phyloP scores from a whole-genome alignment of 192 early-diverging fungal species.

The Glomus cerebriforme region DNA sequence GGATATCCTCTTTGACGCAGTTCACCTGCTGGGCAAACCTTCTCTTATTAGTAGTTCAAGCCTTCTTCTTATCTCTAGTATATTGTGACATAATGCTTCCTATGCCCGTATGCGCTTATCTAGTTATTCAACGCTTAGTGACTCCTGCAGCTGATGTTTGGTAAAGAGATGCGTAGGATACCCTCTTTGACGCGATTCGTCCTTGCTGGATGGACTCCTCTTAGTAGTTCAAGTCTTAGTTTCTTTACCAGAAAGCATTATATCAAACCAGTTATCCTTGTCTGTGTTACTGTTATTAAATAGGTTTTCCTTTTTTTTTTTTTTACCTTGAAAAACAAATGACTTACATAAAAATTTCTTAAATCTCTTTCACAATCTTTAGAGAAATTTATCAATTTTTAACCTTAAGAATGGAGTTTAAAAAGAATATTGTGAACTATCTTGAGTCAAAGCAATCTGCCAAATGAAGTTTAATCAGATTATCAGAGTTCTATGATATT shows the following conservation, averaged over 20 bases:
- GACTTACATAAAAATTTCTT: background rate
- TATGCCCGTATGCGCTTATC: background rate
- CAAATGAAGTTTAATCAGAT: background rate
- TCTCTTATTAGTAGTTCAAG: constrained; percentile 12
- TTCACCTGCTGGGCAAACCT: background rate
- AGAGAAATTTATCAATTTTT: background rate
- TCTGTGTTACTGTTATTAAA: background rate
- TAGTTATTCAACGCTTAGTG: background rate
- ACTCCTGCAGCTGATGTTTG: constrained; percentile 9
- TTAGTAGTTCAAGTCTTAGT: constrained; percentile 6
- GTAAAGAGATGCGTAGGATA: constrained; percentile 17
- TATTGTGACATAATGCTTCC: background rate
- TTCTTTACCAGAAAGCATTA: constrained; percentile 21
- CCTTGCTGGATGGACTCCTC: background rate
- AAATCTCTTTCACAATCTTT: background rate
- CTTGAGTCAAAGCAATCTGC: constrained; percentile 7
- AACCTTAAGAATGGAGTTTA: constrained; percentile 5
- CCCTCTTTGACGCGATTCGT: constrained; percentile 13
- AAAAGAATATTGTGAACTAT: constrained; percentile 11
- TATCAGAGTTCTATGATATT: background rate
- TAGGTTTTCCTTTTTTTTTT: background rate
- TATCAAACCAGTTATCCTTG: constrained; percentile 4
- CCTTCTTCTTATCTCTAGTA: background rate
- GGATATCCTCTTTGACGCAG: constrained; percentile 5
- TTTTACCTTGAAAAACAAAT: background rate